Evolutionary conservation across 805 yeast genomes (phyloP).

Genomic region (Peterozyma xylosa): DNA sequence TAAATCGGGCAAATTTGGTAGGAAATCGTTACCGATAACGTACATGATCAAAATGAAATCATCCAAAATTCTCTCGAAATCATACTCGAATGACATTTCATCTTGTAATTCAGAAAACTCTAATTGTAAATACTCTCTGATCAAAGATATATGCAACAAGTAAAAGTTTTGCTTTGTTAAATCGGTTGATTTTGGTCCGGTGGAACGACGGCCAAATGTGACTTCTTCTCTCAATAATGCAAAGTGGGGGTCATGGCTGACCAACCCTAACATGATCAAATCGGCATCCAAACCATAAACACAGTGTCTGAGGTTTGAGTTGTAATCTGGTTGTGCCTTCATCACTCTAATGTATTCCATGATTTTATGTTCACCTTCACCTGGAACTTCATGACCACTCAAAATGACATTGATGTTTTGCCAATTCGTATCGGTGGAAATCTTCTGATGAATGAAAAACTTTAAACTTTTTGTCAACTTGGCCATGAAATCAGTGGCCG

Average conservation of each 20-base stretch:
- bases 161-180: slow-evolving; percentile 76
- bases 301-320: slow-evolving; percentile 85
- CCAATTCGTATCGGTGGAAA: slow-evolving; percentile 85
- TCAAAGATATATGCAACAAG: slow-evolving; percentile 75
- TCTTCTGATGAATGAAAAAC: slow-evolving; percentile 82
- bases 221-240: slow-evolving; percentile 94
- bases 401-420: slow-evolving; percentile 66
- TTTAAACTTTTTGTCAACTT: slow-evolving; percentile 74
- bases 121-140: slow-evolving; percentile 84
- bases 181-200: slow-evolving; percentile 24
- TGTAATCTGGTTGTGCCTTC: slow-evolving; percentile 65
- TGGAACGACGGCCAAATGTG: slow-evolving; percentile 54
- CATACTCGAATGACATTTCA: slow-evolving; percentile 57
- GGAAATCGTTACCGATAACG: slow-evolving; percentile 96
- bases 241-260: slow-evolving; percentile 93
- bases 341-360: slow-evolving; percentile 83
- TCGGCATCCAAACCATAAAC: slow-evolving; percentile 96
- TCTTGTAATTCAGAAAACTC: slow-evolving; percentile 73
- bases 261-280: slow-evolving; percentile 85
- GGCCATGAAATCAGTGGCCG: slow-evolving; percentile 96
- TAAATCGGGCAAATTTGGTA: slow-evolving; percentile 92
- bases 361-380: slow-evolving; percentile 97
- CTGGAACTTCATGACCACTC: slow-evolving; percentile 95
- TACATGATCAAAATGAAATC: slow-evolving; percentile 89
- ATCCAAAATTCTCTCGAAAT: slow-evolving; percentile 85